A percentile compares a stretch with the other conserved stretches of the same genome.
These are phyloP conservation scores for Fusarium begoniae DNA, from an alignment of 2,329 filamentous ascomycete genomes.

Conservation along the genomic window DNA sequence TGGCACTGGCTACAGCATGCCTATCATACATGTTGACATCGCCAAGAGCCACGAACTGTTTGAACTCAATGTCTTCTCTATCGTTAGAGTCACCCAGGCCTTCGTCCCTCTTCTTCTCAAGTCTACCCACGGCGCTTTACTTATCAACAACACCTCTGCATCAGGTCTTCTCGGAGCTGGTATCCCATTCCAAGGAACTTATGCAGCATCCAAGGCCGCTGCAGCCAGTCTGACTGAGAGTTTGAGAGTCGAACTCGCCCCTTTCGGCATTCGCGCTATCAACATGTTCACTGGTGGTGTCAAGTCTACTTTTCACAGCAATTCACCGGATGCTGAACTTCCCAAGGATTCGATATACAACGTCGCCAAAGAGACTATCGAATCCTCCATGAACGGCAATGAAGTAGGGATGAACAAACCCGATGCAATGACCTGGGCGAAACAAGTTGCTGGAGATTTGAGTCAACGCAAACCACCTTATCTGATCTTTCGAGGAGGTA, in stretches of 20 bases:
- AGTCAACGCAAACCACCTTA: constrained; percentile 26
- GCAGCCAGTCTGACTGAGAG: constrained; percentile 37
- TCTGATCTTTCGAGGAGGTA: constrained; percentile 13
- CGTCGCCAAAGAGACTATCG: constrained; percentile 23
- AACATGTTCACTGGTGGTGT: constrained; percentile 41
- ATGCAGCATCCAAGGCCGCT: constrained; percentile 44
- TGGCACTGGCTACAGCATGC: constrained; percentile 39
- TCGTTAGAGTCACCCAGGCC: constrained; percentile 32
- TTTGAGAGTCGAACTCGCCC: constrained; percentile 39
- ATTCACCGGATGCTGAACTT: background rate
- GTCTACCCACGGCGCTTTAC: constrained; percentile 13
- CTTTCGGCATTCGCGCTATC: constrained; percentile 41
- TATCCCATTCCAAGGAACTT: constrained; percentile 40
- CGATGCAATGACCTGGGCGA: constrained; percentile 13
- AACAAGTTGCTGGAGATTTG: constrained; percentile 27
- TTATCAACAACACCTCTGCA: constrained; percentile 36
- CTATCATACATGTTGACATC: constrained; percentile 34
- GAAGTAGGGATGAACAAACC: background rate
- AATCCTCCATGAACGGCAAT: constrained; percentile 8
- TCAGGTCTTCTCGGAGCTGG: background rate
- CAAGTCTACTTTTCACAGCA: constrained; percentile 31
- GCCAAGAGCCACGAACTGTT: constrained; percentile 29
- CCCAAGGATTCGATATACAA: constrained; percentile 26
- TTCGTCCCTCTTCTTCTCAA: constrained; percentile 38
- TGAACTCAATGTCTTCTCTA: constrained; percentile 42